Base-by-base conservation (phyloP, 140 eudicot genomes). In the Erigeron philadelphicus region DNA sequence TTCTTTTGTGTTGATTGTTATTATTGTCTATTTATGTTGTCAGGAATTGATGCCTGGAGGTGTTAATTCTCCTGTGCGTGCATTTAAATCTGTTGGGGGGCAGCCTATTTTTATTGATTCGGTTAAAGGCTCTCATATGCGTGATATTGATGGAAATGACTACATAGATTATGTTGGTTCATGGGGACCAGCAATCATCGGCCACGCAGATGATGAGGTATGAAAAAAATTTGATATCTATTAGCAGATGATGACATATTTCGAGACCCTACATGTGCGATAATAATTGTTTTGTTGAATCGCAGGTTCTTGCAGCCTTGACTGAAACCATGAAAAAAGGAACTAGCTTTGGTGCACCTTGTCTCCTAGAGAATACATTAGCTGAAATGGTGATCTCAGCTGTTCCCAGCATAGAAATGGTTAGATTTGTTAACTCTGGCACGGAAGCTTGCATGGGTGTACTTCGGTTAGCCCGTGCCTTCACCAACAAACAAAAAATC, bases 1-100 rank as follows among this genome's bases (percentile, higher is more conserved):
- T 13, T 19, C 18, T 47, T 60, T 48, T 19, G 25, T 47, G 3
- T 15, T 21, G 54, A 67, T 59, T 47, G 18, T 17, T 47, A 25
- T 58, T 31, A 40, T 59, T 64, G 68, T 25, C 56, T 25, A 19
- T 8, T 71, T 23, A 31, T 79, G 60, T 63, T 78, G 71, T 46
- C 78, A 89, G 96, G 96, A 93, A 70, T 68, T 93, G 87, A 89
- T 93, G 98, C 98, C 98, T 0, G 96, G 98, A 76, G 98, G 96
- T 76, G 96, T 93, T 21, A 93, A 89, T 77, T 89, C 95, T 8
- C 98, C 98, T 0, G 96, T 93, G 7, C 96, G 98, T 48, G 98
- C 98, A 60, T 93, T 93, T 77, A 93, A 87, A 61, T 93, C 95
- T 53, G 96, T 89, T 72, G 96, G 96, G n/a, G 98, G 98, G 21